These are phyloP conservation scores for Zygotorulaspora sp. DNA, from an alignment of 805 yeast species.

Conservation along the genomic window DNA sequence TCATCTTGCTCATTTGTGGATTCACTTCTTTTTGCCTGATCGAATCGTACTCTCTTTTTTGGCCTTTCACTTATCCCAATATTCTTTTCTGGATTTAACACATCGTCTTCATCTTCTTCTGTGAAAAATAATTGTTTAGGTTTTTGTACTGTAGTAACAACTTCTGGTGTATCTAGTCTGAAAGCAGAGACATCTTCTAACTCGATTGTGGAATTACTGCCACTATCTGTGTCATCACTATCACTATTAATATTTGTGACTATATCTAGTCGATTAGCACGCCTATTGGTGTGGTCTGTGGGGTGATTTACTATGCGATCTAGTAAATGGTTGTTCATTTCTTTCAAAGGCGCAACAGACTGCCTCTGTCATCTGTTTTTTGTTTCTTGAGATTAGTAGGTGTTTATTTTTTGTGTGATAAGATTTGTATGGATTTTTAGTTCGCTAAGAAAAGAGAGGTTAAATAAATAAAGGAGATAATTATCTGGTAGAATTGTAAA, in stretches of 20 bases:
- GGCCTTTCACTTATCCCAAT: conserved; percentile 1
- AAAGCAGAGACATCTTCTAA: conserved; percentile 14
- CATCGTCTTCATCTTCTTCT: conserved; percentile 13
- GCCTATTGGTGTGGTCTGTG: conserved; percentile 4
- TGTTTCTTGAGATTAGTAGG: too few relatives aligned
- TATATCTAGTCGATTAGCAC: background rate
- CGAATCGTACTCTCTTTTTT: conserved; percentile 11
- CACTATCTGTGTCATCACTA: conserved; percentile 6
- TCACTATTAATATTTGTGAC: background rate
- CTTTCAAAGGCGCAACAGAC: background rate
- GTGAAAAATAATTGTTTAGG: conserved; percentile 11
- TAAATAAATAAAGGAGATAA: too few relatives aligned
- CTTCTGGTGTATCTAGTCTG: conserved; percentile 13
- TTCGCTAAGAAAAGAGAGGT: too few relatives aligned
- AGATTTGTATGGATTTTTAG: too few relatives aligned
- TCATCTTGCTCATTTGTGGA: conserved; percentile 9
- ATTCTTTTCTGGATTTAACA: conserved; percentile 1
- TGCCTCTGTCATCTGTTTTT: too few relatives aligned
- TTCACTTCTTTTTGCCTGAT: conserved; percentile 9
- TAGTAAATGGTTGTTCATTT: conserved; percentile 1
- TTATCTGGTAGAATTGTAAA: too few relatives aligned
- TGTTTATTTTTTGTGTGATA: too few relatives aligned
- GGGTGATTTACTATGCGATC: conserved; percentile 6
- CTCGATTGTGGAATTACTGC: conserved; percentile 15
- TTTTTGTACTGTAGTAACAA: conserved; percentile 2